These are phyloP conservation scores for Ceratocystis ficicola DNA, from an alignment of 2,329 filamentous ascomycete species.

Conservation along the genomic window DNA sequence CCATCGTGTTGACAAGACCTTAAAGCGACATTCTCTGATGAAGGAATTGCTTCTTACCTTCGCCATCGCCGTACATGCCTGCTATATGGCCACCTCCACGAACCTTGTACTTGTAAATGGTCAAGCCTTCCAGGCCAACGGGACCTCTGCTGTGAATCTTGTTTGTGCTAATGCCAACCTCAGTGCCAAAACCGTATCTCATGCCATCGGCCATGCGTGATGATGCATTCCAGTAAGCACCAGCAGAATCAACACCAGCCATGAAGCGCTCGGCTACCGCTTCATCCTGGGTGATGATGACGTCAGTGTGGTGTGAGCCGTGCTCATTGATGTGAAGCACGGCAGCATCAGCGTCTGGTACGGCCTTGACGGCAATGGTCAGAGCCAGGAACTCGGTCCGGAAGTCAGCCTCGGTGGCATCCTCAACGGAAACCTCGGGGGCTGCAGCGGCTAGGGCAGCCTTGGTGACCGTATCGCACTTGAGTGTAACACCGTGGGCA, in stretches of 20 bases:
- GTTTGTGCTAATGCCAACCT: slow-evolving; percentile 97
- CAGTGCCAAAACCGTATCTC: slow-evolving; percentile 93
- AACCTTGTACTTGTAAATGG: slow-evolving; percentile 95
- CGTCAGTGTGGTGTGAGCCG: slow-evolving; percentile 88
- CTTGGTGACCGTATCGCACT: slow-evolving; percentile 62
- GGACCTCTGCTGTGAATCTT: slow-evolving; percentile 93
- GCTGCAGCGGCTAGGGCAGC: slow-evolving; percentile 44
- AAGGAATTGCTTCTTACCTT: slow-evolving; percentile 46
- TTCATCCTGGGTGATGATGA: slow-evolving; percentile 62
- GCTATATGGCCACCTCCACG: slow-evolving; percentile 74
- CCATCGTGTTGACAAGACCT: background rate
- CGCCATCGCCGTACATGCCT: slow-evolving; percentile 56
- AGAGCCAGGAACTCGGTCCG: slow-evolving; percentile 82
- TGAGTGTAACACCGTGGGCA: slow-evolving; percentile 65
- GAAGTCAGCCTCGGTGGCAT: slow-evolving; percentile 60
- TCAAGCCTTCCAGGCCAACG: slow-evolving; percentile 85
- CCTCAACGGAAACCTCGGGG: slow-evolving; percentile 41
- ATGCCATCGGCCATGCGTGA: slow-evolving; percentile 93
- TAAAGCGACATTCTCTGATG: slow-evolving; percentile 39
- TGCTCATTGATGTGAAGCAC: slow-evolving; percentile 83
- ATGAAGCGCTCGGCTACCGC: slow-evolving; percentile 69
- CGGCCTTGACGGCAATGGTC: slow-evolving; percentile 69
- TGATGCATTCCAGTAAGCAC: slow-evolving; percentile 94
- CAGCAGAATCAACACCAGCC: slow-evolving; percentile 72
- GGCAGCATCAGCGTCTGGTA: slow-evolving; percentile 56